These are phyloP conservation scores for Aspergillus neoniger DNA, from an alignment of 2,329 filamentous ascomycete species.

Conservation along the genomic window DNA sequence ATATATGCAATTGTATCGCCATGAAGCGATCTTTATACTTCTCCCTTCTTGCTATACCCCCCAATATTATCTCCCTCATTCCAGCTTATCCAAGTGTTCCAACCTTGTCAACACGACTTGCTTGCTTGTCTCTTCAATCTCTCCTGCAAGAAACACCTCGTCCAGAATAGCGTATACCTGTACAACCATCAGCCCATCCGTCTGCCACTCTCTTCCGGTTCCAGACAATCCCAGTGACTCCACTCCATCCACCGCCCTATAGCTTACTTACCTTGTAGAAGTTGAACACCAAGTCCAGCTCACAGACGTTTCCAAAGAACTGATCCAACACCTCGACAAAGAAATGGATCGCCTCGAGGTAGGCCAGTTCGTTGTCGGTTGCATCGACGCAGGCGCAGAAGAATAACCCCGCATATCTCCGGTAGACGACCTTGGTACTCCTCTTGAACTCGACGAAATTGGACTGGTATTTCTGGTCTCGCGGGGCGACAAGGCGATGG, in stretches of 20 bases:
- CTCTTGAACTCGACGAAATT: constrained; percentile 88
- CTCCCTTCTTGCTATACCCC: background rate
- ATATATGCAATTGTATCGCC: constrained; percentile 21
- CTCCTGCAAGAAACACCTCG: constrained; percentile 94
- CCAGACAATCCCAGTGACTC: background rate
- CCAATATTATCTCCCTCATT: constrained; percentile 55
- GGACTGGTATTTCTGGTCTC: constrained; percentile 98
- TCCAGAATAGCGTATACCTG: constrained; percentile 96
- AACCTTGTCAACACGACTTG: constrained; percentile 92
- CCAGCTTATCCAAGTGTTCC: constrained; percentile 94
- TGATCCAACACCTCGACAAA: constrained; percentile 98
- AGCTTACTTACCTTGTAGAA: constrained; percentile 63
- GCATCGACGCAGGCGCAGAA: constrained; percentile 99
- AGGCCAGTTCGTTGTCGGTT: constrained; percentile 97
- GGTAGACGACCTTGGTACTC: constrained; percentile 89
- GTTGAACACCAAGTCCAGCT: constrained; percentile 82
- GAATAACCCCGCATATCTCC: constrained; percentile 95
- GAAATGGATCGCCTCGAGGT: constrained; percentile 97
- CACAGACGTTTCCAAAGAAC: constrained; percentile 99
- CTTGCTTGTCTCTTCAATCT: constrained; percentile 98
- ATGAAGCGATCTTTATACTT: background rate
- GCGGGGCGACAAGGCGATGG: constrained; percentile 93
- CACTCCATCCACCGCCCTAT: background rate
- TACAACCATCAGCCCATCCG: constrained; percentile 13
- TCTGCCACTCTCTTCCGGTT: background rate